Base-by-base conservation (phyloP, 495 filamentous ascomycete species). In the Letharia columbiana region DNA sequence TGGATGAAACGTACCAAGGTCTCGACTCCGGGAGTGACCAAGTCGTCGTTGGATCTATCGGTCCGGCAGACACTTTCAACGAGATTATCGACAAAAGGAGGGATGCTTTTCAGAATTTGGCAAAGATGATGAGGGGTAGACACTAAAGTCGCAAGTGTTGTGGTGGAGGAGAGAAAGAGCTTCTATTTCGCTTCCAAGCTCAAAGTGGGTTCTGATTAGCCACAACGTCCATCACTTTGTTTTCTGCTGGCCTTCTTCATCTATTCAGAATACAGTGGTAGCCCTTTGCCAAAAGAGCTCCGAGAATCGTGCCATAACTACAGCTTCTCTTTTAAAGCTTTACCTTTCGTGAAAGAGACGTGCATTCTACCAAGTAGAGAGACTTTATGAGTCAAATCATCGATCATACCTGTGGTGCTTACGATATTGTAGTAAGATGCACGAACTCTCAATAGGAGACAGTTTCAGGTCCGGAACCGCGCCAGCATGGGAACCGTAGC, bases 1-100 rank as follows among this genome's bases (percentile, higher is more conserved):
- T 73, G 1, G 77, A 86, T 17, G 79, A 84, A 66, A 80, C 84
- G 10, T 87, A 80, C 75, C 68, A 73, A n/a, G 81, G 75, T 13
- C 64, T 90, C 54, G 65, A 71, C 18, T 64, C 70, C 10, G 82
- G 83, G 11, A 77, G 81, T 10, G 85, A 84, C 41, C 71, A 78
- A 62, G 68, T 77, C 33, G 18, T 73, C 18, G 66, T 80, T 8
- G 77, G 77, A 2, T 62, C 67, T 11, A 52, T 77, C 45, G 71
- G 70, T 12, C 69, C 72, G 15, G 23, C 35, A 1, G 77, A 77
- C 12, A 64, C 42, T 0, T 79, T 79, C 61, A 56, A 71, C 12
- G 74, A 74, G 13, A 70, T 80, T 62, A 61, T 77, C 9, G 66
- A 75, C 10, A 78, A 77, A 64, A 70, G 77, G 31, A 73, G 75